Conservation (phyloP, 768 basidiomycete species). For the Fomitopsis pulvina region DNA sequence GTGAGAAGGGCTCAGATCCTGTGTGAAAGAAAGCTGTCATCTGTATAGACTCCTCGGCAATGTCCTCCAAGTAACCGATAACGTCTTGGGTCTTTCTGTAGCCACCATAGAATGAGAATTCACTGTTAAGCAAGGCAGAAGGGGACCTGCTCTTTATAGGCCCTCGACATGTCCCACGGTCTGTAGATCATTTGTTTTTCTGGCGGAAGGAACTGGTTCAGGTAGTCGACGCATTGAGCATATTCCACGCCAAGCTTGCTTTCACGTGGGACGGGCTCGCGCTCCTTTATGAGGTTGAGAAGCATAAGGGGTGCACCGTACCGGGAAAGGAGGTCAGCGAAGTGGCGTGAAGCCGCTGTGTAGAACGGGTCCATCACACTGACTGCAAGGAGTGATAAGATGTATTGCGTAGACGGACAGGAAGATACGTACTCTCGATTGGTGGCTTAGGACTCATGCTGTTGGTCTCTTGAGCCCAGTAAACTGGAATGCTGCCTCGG, state of each 20-base stretch:
- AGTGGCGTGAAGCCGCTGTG: slow-evolving; percentile 87
- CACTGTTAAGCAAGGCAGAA: not conserved
- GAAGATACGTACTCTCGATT: slow-evolving; percentile 75
- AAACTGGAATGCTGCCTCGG: slow-evolving; percentile 91
- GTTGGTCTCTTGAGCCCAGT: slow-evolving; percentile 93
- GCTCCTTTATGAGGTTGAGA: slow-evolving; percentile 89
- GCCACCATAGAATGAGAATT: not conserved
- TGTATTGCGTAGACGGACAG: too few relatives aligned
- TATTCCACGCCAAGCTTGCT: slow-evolving; percentile 88
- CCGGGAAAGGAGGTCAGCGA: slow-evolving; percentile 81
- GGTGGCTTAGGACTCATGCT: slow-evolving; percentile 91
- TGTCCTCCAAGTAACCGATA: slow-evolving; percentile 89
- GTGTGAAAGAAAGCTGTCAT: slow-evolving; percentile 95
- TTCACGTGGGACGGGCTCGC: slow-evolving; percentile 76
- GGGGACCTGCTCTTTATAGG: slow-evolving; percentile 78
- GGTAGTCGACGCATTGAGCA: slow-evolving; percentile 83
- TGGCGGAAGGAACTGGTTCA: slow-evolving; percentile 91
- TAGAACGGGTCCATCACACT: slow-evolving; percentile 94
- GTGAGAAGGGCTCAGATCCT: slow-evolving; percentile 78
- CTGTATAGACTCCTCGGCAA: slow-evolving; percentile 89
- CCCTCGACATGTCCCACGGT: slow-evolving; percentile 94
- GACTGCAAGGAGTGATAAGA: slow-evolving; percentile 39
- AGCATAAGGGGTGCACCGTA: slow-evolving; percentile 90
- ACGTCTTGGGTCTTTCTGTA: slow-evolving; percentile 90
- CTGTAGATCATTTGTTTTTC: slow-evolving; percentile 86